Conservation (phyloP, 2,329 filamentous ascomycete species). For the Verticillium isaacii region DNA sequence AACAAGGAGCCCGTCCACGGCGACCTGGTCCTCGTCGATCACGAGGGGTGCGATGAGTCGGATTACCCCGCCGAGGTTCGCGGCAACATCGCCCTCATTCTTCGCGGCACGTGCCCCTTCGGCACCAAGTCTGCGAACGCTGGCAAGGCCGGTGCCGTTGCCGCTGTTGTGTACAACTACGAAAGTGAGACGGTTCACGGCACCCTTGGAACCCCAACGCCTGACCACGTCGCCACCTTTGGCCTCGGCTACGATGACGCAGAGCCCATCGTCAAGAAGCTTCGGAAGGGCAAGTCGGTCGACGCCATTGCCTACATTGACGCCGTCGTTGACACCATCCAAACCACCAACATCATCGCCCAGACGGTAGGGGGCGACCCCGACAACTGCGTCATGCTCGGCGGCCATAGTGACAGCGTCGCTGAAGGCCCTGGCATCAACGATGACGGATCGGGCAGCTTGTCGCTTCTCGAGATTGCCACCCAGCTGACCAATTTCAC, state of each 20-base stretch:
- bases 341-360: conserved; percentile 57
- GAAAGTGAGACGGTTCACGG: conserved; percentile 58
- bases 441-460: conserved; percentile 67
- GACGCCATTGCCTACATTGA: conserved; percentile 57
- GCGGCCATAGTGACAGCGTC: conserved; percentile 61
- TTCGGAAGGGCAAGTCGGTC: conserved; percentile 45
- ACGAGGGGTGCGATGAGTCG: conserved; percentile 56
- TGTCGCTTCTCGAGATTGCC: conserved; percentile 59
- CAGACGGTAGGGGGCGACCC: conserved; percentile 56
- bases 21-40: conserved; percentile 53
- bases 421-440: conserved; percentile 68
- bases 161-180: conserved; percentile 72
- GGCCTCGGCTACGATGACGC: conserved; percentile 59
- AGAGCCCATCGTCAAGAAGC: conserved; percentile 45
- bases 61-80: conserved; percentile 58
- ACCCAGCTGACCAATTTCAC: conserved; percentile 51
- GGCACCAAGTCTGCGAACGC: conserved; percentile 66
- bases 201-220: conserved; percentile 59
- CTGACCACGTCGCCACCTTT: conserved; percentile 62
- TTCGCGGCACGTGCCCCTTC: conserved; percentile 67
- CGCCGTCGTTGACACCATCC: conserved; percentile 47
- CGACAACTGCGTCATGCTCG: conserved; percentile 62
- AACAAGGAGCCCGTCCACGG: conserved; percentile 55
- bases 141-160: conserved; percentile 63
- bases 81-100: conserved; percentile 66